These are phyloP conservation scores for Suillus discolor DNA, from an alignment of 768 basidiomycete genomes.

Conservation along the genomic window DNA sequence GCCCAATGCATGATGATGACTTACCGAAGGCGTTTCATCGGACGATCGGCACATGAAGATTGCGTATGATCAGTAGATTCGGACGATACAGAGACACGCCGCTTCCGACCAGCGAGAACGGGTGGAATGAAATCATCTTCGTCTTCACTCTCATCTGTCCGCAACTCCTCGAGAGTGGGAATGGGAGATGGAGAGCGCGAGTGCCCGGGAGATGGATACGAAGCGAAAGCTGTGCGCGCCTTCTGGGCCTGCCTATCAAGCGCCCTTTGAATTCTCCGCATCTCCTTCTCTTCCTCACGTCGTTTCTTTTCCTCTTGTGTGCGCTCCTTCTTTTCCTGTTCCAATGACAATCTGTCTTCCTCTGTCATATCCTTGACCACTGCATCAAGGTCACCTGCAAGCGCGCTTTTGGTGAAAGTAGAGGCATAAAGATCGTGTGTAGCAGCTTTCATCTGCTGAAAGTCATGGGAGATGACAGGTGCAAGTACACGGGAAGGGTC, in stretches of 20 bases:
- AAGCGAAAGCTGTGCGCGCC: background rate
- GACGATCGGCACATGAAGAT: slow-evolving; percentile 1
- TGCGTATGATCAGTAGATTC: background rate
- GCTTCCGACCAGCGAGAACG: slow-evolving; percentile 25
- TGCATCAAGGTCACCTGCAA: slow-evolving; percentile 31
- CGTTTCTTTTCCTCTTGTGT: slow-evolving; percentile 6
- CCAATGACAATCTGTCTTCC: background rate
- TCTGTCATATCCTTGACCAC: slow-evolving; percentile 33
- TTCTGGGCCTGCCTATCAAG: slow-evolving; percentile 2
- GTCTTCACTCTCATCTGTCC: slow-evolving; percentile 18
- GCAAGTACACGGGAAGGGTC: slow-evolving; percentile 14
- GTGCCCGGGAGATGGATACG: slow-evolving; percentile 21
- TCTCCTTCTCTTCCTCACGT: slow-evolving; percentile 10
- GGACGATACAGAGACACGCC: slow-evolving; percentile 8
- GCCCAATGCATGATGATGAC: background rate
- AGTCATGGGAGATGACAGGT: slow-evolving; percentile 22
- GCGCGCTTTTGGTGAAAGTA: slow-evolving; percentile 26
- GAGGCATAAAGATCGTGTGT: slow-evolving; percentile 34
- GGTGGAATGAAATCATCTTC: slow-evolving; percentile 18
- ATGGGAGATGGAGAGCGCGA: slow-evolving; percentile 14
- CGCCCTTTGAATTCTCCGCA: slow-evolving; percentile 7
- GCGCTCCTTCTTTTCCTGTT: slow-evolving; percentile 17
- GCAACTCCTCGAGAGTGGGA: slow-evolving; percentile 10
- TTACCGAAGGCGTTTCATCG: slow-evolving; percentile 28
- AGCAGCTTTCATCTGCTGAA: slow-evolving; percentile 28